These are phyloP conservation scores for Senecio squalidus DNA, from an alignment of 140 eudicot genomes.

Conservation along the genomic window DNA sequence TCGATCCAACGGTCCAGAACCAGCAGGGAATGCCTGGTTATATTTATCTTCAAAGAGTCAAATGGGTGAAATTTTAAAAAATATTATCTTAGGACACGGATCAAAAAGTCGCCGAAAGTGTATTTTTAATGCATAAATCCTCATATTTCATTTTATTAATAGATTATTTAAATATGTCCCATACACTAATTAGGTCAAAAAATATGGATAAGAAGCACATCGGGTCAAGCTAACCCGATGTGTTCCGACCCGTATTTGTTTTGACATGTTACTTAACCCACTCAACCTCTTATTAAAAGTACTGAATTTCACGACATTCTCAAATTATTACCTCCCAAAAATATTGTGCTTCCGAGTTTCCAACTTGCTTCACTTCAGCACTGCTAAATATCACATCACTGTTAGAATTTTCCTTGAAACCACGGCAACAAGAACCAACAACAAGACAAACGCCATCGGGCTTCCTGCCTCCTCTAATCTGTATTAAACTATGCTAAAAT, in stretches of 20 bases:
- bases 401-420: conserved; percentile 56
- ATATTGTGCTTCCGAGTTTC: conserved; percentile 71
- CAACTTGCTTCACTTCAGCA: conserved; percentile 62
- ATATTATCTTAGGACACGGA: not conserved
- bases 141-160: not conserved
- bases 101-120: not conserved
- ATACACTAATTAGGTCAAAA: no score
- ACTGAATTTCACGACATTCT: not conserved
- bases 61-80: not conserved
- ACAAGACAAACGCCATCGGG: conserved; percentile 98
- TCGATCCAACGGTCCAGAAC: conserved; percentile 88
- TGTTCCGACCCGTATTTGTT: not conserved
- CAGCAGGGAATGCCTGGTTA: conserved; percentile 95
- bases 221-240: not conserved
- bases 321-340: conserved; percentile 84
- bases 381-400: conserved; percentile 92
- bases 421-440: conserved; percentile 93
- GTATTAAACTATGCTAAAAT: conserved; percentile 14
- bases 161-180: not conserved
- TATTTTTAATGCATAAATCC: not conserved
- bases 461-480: conserved; percentile 85
- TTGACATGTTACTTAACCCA: not conserved
- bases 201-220: no score
- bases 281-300: not conserved
- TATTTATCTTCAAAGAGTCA: not conserved